Evolutionary conservation across 192 early-diverging fungal genomes (phyloP), one percentile per base, ranked within the genome.

Genomic region (Podila horticola): DNA sequence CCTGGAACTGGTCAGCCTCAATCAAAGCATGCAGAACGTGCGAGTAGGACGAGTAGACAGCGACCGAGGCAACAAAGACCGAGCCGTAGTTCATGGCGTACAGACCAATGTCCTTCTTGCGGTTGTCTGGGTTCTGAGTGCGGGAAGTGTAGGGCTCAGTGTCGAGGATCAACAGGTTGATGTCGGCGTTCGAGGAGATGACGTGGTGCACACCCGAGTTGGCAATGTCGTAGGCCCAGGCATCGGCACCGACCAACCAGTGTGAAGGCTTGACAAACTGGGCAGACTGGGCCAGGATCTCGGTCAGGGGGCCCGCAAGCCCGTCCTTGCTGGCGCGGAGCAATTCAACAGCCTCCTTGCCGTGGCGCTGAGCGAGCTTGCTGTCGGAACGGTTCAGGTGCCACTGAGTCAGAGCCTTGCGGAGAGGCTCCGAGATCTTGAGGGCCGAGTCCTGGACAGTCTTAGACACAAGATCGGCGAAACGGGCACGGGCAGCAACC

Each of bases 11-110:
- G 75, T 97, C 95, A 28, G 97, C 97, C 84, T 98, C 96, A 58
- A 89, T 91, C 73, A 99, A 83, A 1, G 95, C 95, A 72, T 95
- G 91, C 48, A 97, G 75, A 51, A 94, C 95, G 71, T 96, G 95
- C 20, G 96, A 92, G 87, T 94, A 97, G 34, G 92, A 95, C 4
- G 94, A 87, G 79, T 94, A 94, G 36, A 96, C 84, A 5, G 95
- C 93, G 28, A 97, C 93, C 3, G 96, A 96, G 19, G 97, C 97
- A 28, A 98, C 97, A 74, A 95, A 99, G 13, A 90, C 92, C 8
- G 87, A 85, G 52, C 94, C 95, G 86, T 97, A 97, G 85, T 93
- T 95, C 95, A 99, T 97, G 41, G 95, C 96, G 73, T 96, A 97
- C 31, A 99, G 87, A 69, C 96, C 97, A 74, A 97, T 87, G 82